phyloP scores from a whole-genome alignment of 1,284 basidiomycete species.

The Leccinum variabile region DNA sequence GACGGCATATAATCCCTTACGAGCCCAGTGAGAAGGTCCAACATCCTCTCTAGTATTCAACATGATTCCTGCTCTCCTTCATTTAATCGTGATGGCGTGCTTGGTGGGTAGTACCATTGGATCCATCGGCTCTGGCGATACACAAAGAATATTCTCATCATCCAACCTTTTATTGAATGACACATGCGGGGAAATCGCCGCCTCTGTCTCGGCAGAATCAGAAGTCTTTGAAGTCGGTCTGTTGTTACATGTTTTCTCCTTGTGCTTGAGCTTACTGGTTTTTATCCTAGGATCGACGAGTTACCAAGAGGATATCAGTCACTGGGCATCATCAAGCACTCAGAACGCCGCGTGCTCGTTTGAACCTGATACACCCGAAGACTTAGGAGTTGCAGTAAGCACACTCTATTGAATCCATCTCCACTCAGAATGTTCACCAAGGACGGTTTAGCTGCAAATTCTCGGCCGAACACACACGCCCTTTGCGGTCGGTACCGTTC shows the following conservation, averaged over 20 bases:
- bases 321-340: slow-evolving; percentile 48
- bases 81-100: neutral
- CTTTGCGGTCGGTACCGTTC: slow-evolving; percentile 14
- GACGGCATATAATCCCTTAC: neutral
- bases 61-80: neutral
- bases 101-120: neutral
- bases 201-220: neutral
- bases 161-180: neutral
- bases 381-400: neutral
- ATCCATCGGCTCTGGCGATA: neutral
- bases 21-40: neutral
- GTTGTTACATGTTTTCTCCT: neutral
- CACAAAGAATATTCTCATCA: no score
- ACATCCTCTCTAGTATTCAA: neutral
- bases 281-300: neutral
- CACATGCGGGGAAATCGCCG: neutral
- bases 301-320: slow-evolving; percentile 37
- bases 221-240: neutral
- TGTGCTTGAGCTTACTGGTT: neutral
- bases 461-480: slow-evolving; percentile 5
- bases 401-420: slow-evolving; percentile 38
- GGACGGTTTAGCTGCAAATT: slow-evolving; percentile 10
- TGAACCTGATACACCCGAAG: slow-evolving; percentile 39
- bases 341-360: slow-evolving; percentile 49
- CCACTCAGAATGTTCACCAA: neutral